Evolutionary conservation across 192 early-diverging fungal genomes (phyloP), one percentile per base, ranked within the genome.

Genomic region (Chytriomyces hyalinus): DNA sequence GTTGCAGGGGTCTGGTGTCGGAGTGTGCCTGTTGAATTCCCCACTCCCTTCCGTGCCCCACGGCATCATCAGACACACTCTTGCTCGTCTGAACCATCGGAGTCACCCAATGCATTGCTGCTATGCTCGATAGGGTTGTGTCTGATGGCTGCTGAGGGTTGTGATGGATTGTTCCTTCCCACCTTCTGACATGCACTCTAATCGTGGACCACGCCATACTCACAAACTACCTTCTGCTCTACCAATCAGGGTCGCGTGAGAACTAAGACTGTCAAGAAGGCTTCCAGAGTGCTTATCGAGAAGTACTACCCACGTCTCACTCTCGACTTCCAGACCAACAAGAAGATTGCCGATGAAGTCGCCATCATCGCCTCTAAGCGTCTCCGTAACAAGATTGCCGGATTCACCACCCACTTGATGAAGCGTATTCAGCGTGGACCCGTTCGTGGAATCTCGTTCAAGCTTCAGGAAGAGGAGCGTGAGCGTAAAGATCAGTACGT

Each of bases 401-500:
- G 98, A 73, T 99, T 98, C 93, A 99, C 98, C 86, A 99, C 98
- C 79, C 98, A 98, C 85, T 90, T 99, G 93, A 99, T 99, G 98
- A 94, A 94, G 91, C 96, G 98, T 89, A 98, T 99, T 82, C 93
- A 96, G 87, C 91, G 92, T 77, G 96, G 98, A 62, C 98, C 98
- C 76, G 98, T 99, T 72, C 95, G 94, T 84, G 98, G 98, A 82
- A 99, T 99, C 80, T 99, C 98, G 76, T 99, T 98, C 97, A 99
- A 99, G 94, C 92, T 99, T 75, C 98, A 99, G 92, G 98, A 99
- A 87, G 98, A 99, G 89, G 98, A 99, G 90, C 94, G 98, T 87
- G 98, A 99, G 90, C 93, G 97, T 83, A 97, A 96, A 92, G 98
- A 99, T 85, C 96, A 99, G 92, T 99, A 94, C 84, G 96, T 99